Conservation (phyloP, 2,329 filamentous ascomycete genomes). For the Daldinia eschscholtzii region DNA sequence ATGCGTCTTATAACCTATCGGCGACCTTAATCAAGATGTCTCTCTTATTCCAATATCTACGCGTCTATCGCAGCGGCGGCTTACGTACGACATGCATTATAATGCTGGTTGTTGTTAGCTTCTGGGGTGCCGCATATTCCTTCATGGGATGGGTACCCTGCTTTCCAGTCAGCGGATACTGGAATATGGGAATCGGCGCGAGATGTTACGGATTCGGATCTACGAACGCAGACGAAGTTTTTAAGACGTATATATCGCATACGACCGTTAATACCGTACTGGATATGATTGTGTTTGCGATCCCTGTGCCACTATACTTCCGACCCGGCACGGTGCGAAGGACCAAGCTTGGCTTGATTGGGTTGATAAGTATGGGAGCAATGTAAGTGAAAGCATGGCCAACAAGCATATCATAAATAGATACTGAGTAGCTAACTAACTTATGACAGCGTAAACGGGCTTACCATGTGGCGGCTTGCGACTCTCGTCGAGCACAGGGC, state of each 20-base stretch:
- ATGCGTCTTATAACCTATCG: slow-evolving; percentile 46
- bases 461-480: slow-evolving; percentile 51
- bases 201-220: slow-evolving; percentile 46
- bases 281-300: slow-evolving; percentile 42
- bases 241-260: slow-evolving; percentile 38
- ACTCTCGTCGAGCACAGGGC: slow-evolving; percentile 49
- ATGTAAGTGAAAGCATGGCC: slow-evolving; percentile 35
- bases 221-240: slow-evolving; percentile 28
- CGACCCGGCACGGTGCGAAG: slow-evolving; percentile 21
- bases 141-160: slow-evolving; percentile 49
- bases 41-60: slow-evolving; percentile 49
- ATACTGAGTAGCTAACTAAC: background rate
- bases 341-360: slow-evolving; percentile 40
- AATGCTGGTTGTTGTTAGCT: slow-evolving; percentile 38
- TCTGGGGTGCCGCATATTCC: slow-evolving; percentile 46
- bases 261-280: slow-evolving; percentile 41
- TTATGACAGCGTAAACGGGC: slow-evolving; percentile 37
- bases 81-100: slow-evolving; percentile 36
- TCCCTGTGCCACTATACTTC: slow-evolving; percentile 45
- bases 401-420: no score
- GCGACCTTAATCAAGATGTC: slow-evolving; percentile 48
- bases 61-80: slow-evolving; percentile 38
- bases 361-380: slow-evolving; percentile 39
- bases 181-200: slow-evolving; percentile 25
- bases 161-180: slow-evolving; percentile 45